Percentiles rank a stretch among this genome's conserved stretches.
Conservation (phyloP, 345 rosid genomes). For the Salix caprea region DNA sequence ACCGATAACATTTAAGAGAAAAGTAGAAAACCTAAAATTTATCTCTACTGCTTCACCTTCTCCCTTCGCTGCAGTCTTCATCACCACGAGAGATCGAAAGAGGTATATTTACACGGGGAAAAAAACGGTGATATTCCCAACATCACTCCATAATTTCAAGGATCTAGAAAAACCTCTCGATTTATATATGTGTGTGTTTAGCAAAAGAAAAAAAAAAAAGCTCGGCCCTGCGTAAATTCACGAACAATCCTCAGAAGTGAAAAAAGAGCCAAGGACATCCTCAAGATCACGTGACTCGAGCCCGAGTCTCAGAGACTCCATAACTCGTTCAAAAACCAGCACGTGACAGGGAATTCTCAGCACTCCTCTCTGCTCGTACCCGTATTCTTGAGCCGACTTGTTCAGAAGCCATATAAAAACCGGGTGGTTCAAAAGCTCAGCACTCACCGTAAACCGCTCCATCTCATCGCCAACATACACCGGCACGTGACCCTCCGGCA, state of each 20-base stretch:
- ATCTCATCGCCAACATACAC: conserved; percentile 92
- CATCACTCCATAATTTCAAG: neutral
- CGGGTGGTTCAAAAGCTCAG: conserved; percentile 88
- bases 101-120: neutral
- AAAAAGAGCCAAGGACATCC: conserved; percentile 24
- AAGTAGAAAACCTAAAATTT: neutral
- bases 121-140: neutral
- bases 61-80: no score
- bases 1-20: neutral
- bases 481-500: conserved; percentile 82
- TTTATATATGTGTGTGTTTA: neutral
- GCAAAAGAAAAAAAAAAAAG: no score
- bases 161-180: neutral
- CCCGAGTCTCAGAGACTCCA: conserved; percentile 85
- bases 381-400: conserved; percentile 87
- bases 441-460: conserved; percentile 82
- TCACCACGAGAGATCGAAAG: neutral
- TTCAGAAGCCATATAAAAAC: conserved; percentile 63
- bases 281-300: conserved; percentile 48
- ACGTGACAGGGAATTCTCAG: conserved; percentile 89
- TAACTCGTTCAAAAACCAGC: conserved; percentile 63
- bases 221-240: neutral
- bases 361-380: conserved; percentile 90
- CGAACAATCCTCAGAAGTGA: neutral
- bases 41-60: no score